Evolutionary conservation across 1,139 yeast species (phyloP), one percentile per base, ranked within the genome.

Genomic region (Zygoascus meyerae): DNA sequence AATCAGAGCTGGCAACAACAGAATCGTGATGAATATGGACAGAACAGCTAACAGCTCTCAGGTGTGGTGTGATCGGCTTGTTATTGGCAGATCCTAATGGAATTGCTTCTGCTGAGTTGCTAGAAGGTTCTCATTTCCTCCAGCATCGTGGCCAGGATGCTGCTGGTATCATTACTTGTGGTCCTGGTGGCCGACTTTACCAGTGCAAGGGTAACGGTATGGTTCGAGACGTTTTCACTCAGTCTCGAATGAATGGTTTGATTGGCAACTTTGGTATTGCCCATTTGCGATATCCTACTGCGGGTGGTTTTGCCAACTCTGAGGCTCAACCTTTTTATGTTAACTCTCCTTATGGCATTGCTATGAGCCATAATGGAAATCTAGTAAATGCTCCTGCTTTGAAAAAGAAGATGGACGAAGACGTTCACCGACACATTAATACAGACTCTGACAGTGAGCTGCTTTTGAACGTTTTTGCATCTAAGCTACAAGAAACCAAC

Each of bases 101-200:
- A 45, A 75, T 78, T 49, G 97, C 86, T 45, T 94, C 96, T 16
- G 81, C 95, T 8, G 97, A 90, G 63, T 73, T 92, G 47, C 82
- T 87, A 53, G 98, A 92, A 66, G 97, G 96, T 15, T 86, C 95
- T 53, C 81, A 89, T 73, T 92, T 84, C 65, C 73, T 92, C 53
- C 99, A 92, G 65, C 99, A 92, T 65, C 79, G 99, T 63, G 99
- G 99, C 41, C 99, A 92, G 69, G 99, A 92, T 66, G 99, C 99
- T 10, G 97, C 97, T n/a, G 99, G 99, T 54, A 90, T 92, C 51
- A 94, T 87, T 36, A 94, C 98, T 10, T 89, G 97, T 67, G 98
- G 97, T 45, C 73, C 86, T 44, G 81, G 90, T 55, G 99, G 98
- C 55, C 76, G 98, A 51, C 76, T 94, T 49, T 90, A 87, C 70